Percentiles rank a stretch among this genome's conserved stretches.
phyloP scores from a whole-genome alignment of 2,329 filamentous ascomycete species.

The Colletotrichum endophyticum region DNA sequence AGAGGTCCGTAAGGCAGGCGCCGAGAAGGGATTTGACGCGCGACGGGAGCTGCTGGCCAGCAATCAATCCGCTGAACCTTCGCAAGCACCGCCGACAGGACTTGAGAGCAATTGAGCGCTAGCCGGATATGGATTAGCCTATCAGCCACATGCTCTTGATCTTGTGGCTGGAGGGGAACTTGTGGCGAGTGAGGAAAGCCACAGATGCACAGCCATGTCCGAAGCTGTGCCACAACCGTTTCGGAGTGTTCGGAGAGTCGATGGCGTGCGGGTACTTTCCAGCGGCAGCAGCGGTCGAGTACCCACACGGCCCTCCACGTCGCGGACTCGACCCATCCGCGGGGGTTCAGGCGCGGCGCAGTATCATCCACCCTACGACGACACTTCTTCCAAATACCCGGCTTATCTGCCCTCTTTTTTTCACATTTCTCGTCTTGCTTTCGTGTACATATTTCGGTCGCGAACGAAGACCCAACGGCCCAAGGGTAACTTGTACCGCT shows the following conservation, averaged over 20 bases:
- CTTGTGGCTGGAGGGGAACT: neutral
- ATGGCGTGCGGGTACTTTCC: neutral
- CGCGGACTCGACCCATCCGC: neutral
- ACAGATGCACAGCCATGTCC: neutral
- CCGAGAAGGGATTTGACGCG: constrained; percentile 20
- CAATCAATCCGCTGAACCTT: constrained; percentile 10
- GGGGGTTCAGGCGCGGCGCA: neutral
- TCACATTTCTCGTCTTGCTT: neutral
- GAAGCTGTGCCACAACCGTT: neutral
- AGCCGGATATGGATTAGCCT: neutral
- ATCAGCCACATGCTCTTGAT: neutral
- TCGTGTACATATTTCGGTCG: neutral
- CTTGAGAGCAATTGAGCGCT: constrained; percentile 1
- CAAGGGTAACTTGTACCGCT: neutral
- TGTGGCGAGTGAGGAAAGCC: neutral
- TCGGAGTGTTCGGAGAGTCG: neutral
- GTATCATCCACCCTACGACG: neutral
- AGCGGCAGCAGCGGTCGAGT: neutral
- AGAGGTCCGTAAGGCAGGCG: neutral
- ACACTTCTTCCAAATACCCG: neutral
- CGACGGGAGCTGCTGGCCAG: neutral
- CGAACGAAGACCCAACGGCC: neutral
- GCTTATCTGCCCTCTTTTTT: neutral
- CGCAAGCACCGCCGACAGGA: neutral
- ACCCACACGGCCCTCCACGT: neutral